These are phyloP conservation scores for Talaromyces albobiverticillius DNA, from an alignment of 2,329 filamentous ascomycete genomes.

Conservation along the genomic window DNA sequence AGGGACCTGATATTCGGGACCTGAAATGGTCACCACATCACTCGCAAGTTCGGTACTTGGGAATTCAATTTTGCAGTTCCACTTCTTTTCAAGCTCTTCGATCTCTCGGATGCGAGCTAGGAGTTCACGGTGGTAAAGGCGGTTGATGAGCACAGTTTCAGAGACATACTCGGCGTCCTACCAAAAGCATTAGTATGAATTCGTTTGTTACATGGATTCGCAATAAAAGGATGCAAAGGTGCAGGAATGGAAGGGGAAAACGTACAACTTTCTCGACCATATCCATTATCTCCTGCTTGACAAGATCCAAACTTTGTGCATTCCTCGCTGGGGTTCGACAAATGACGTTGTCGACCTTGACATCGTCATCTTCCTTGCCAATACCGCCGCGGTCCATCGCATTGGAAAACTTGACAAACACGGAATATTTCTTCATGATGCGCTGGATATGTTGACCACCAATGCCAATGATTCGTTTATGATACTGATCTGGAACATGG, in stretches of 20 bases:
- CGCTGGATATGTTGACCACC: conserved; percentile 97
- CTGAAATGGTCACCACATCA: conserved; percentile 91
- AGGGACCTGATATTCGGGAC: conserved; percentile 96
- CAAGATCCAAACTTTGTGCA: conserved; percentile 90
- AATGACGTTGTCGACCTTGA: conserved; percentile 98
- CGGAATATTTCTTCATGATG: conserved; percentile 99
- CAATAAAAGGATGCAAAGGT: conserved; percentile 9
- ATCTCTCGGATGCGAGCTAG: conserved; percentile 85
- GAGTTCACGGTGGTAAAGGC: conserved; percentile 91
- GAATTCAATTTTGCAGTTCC: conserved; percentile 99
- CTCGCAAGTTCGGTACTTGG: conserved; percentile 96
- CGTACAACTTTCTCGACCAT: conserved; percentile 93
- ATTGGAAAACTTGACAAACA: conserved; percentile 99
- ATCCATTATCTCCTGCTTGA: conserved; percentile 98
- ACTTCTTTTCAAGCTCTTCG: conserved; percentile 95
- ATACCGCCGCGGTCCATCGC: conserved; percentile 95
- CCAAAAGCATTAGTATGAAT: not conserved
- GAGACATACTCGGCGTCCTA: conserved; percentile 95
- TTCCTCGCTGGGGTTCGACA: conserved; percentile 96
- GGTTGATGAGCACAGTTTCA: conserved; percentile 88
- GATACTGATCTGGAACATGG: conserved; percentile 97
- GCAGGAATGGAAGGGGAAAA: conserved; percentile 19
- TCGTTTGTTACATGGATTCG: not conserved
- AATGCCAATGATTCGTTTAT: conserved; percentile 98
- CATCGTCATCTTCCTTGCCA: conserved; percentile 93